These are phyloP conservation scores for Alisma plantagoaquatica DNA, from an alignment of 106 monocot genomes.

Conservation along the genomic window DNA sequence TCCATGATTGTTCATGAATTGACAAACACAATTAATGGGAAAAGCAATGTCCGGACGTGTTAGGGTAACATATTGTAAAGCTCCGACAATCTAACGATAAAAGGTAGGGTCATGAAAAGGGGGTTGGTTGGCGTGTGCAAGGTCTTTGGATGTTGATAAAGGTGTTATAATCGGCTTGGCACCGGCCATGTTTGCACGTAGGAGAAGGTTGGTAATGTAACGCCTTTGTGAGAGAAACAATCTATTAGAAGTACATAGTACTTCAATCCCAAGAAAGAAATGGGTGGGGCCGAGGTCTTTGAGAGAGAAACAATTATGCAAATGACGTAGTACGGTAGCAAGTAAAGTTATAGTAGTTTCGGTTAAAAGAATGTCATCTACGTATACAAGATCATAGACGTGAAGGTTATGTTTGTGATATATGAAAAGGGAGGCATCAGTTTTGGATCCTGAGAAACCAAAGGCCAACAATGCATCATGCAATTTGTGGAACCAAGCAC, in stretches of 20 bases:
- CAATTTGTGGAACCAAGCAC: neutral
- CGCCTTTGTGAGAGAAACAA: neutral
- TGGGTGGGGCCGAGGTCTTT: neutral
- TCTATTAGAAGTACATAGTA: neutral
- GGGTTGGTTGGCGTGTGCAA: too few relatives aligned
- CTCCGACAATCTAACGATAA: neutral
- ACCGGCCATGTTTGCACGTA: neutral
- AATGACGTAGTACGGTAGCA: neutral
- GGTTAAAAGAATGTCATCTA: slow-evolving; percentile 3
- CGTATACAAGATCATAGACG: neutral
- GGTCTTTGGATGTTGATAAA: neutral
- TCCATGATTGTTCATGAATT: neutral
- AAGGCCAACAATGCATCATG: neutral
- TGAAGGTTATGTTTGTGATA: neutral
- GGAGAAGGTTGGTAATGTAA: neutral
- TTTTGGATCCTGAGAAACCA: neutral
- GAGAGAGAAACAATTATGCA: neutral
- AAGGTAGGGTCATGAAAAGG: neutral
- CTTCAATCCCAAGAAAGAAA: neutral
- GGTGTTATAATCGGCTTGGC: neutral
- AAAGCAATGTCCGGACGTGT: neutral
- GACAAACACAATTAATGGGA: neutral
- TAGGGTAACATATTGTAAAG: neutral
- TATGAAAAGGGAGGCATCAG: neutral
- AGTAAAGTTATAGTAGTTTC: too few relatives aligned